Evolutionary conservation across 208 protist genomes (phyloP).

Genomic region (Leishmania tarentolae): DNA sequence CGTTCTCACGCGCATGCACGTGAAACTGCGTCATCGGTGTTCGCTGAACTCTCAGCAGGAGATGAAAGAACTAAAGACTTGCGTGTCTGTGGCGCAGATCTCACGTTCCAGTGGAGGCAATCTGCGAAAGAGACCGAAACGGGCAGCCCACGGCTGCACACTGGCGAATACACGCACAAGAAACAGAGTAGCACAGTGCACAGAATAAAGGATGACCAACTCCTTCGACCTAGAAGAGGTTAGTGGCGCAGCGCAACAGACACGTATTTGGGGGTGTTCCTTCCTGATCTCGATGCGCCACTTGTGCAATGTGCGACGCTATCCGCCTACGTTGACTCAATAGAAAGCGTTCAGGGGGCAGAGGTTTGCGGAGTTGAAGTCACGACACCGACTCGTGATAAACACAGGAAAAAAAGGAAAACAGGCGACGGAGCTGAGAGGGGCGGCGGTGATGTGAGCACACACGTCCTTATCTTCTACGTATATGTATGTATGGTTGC

Average conservation of each 20-base stretch:
- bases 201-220: background rate
- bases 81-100: background rate
- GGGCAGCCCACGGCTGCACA: background rate
- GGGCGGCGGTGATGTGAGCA: background rate
- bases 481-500: background rate
- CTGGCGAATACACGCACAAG: background rate
- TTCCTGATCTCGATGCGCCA: background rate
- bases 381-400: background rate
- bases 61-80: background rate
- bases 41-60: background rate
- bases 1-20: background rate
- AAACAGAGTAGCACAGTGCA: background rate
- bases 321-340: background rate
- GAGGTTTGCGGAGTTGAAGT: no score
- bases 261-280: background rate
- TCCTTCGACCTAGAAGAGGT: background rate
- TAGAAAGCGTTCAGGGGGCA: background rate
- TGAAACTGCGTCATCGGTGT: background rate
- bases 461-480: background rate
- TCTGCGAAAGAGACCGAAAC: background rate
- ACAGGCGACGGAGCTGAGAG: background rate
- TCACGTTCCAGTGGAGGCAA: background rate
- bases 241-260: background rate
- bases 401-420: background rate
- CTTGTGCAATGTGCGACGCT: background rate